These are phyloP conservation scores for Daldinia sp. DNA, from an alignment of 2,329 filamentous ascomycete species.

Conservation along the genomic window DNA sequence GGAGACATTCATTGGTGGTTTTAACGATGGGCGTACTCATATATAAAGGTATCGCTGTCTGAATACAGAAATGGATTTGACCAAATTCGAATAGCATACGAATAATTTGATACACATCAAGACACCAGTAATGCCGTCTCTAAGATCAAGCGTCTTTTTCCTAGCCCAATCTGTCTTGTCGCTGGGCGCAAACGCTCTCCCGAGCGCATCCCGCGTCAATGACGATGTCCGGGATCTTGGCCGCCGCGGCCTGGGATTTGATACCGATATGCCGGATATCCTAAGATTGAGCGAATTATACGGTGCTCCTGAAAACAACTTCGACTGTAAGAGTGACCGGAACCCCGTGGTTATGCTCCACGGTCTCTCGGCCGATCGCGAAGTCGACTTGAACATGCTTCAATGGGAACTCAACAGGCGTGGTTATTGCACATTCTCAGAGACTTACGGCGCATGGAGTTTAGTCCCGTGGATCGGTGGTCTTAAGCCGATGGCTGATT, in stretches of 20 bases:
- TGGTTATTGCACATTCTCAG: slow-evolving; percentile 53
- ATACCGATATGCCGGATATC: slow-evolving; percentile 31
- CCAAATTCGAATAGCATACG: neutral
- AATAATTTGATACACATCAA: neutral
- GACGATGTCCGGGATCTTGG: slow-evolving; percentile 1
- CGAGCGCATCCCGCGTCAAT: slow-evolving; percentile 5
- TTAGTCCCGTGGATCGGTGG: slow-evolving; percentile 51
- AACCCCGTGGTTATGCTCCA: slow-evolving; percentile 60
- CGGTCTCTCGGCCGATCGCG: slow-evolving; percentile 39
- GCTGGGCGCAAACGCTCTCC: slow-evolving; percentile 17
- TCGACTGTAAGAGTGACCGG: slow-evolving; percentile 38
- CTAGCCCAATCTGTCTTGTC: slow-evolving; percentile 12
- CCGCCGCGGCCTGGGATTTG: slow-evolving; percentile 11
- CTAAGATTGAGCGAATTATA: slow-evolving; percentile 34
- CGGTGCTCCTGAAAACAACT: slow-evolving; percentile 42
- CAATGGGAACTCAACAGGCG: slow-evolving; percentile 42
- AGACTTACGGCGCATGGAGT: slow-evolving; percentile 52
- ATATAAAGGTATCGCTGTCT: neutral
- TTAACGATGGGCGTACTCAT: neutral
- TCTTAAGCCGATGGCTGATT: slow-evolving; percentile 49
- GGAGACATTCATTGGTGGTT: neutral
- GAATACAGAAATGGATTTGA: neutral
- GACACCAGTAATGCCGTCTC: neutral
- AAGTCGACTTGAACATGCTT: slow-evolving; percentile 42
- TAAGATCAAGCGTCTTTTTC: slow-evolving; percentile 8